A percentile compares a stretch with the other conserved stretches of the same genome.
Conservation (phyloP, 2,329 filamentous ascomycete genomes). For the Exophiala sp. region DNA sequence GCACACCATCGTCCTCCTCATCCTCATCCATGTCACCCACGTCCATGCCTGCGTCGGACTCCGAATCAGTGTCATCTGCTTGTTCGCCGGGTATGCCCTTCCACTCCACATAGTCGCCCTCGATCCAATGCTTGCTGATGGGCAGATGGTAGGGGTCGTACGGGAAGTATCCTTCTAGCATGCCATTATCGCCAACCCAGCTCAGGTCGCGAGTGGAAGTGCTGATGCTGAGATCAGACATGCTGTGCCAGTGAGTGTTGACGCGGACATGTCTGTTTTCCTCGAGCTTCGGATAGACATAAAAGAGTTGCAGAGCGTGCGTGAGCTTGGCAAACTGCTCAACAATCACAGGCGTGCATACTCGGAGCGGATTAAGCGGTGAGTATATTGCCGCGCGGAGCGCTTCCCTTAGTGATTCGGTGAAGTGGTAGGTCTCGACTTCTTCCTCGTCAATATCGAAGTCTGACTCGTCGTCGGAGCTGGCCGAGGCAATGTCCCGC, state of each 20-base stretch:
- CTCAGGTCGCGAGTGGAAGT: conserved; percentile 54
- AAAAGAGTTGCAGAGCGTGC: conserved; percentile 80
- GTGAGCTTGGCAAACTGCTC: conserved; percentile 86
- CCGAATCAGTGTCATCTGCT: conserved; percentile 54
- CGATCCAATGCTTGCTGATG: conserved; percentile 81
- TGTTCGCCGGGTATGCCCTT: conserved; percentile 68
- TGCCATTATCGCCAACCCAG: conserved; percentile 67
- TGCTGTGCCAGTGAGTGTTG: conserved; percentile 27
- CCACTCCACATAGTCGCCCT: conserved; percentile 80
- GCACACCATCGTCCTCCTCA: conserved; percentile 45
- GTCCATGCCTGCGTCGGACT: conserved; percentile 39
- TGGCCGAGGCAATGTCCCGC: conserved; percentile 69
- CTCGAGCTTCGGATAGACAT: conserved; percentile 83
- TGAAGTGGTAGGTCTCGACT: conserved; percentile 73
- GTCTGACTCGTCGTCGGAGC: conserved; percentile 53
- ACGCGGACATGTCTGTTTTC: conserved; percentile 81
- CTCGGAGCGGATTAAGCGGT: conserved; percentile 88
- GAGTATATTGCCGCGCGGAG: conserved; percentile 78
- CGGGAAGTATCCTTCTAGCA: conserved; percentile 92
- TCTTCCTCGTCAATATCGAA: conserved; percentile 53
- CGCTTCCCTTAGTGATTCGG: conserved; percentile 67
- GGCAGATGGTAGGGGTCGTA: conserved; percentile 96
- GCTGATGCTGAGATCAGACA: conserved; percentile 38
- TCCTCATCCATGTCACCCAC: conserved; percentile 41
- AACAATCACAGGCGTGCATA: conserved; percentile 87